These are phyloP conservation scores for Xylaria flabelliformis DNA, from an alignment of 495 filamentous ascomycete genomes.

Conservation along the genomic window DNA sequence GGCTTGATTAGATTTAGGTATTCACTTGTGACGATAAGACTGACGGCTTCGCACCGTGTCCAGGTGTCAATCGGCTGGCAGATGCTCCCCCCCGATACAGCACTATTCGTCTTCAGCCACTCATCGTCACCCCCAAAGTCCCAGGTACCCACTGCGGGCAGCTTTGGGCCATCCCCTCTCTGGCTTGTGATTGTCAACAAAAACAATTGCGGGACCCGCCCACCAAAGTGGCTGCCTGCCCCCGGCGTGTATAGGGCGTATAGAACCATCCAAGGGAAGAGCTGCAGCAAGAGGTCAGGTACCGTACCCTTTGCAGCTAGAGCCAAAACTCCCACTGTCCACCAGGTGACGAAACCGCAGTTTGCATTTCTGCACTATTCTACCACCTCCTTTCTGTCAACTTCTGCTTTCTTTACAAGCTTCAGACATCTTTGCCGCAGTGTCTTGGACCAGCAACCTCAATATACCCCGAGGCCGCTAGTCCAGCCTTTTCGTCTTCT, in stretches of 20 bases:
- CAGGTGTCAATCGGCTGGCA: slow-evolving; percentile 20
- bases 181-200: slow-evolving; percentile 45
- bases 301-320: slow-evolving; percentile 23
- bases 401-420: slow-evolving; percentile 26
- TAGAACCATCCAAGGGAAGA: neutral
- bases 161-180: slow-evolving; percentile 10
- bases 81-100: too few relatives aligned
- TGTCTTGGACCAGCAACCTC: slow-evolving; percentile 25
- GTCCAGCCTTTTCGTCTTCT: slow-evolving; percentile 29
- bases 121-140: slow-evolving; percentile 9
- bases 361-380: slow-evolving; percentile 37
- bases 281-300: slow-evolving; percentile 10
- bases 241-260: neutral
- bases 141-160: slow-evolving; percentile 20
- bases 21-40: neutral
- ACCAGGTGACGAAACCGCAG: slow-evolving; percentile 30
- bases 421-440: slow-evolving; percentile 23
- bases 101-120: too few relatives aligned
- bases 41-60: slow-evolving; percentile 1
- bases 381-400: slow-evolving; percentile 27
- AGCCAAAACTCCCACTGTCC: slow-evolving; percentile 30
- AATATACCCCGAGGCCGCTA: slow-evolving; percentile 20
- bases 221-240: neutral
- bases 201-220: slow-evolving; percentile 40
- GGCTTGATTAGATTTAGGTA: neutral